Base-by-base conservation (phyloP, 2,329 filamentous ascomycete genomes). In the Botrytis pseudocinerea region DNA sequence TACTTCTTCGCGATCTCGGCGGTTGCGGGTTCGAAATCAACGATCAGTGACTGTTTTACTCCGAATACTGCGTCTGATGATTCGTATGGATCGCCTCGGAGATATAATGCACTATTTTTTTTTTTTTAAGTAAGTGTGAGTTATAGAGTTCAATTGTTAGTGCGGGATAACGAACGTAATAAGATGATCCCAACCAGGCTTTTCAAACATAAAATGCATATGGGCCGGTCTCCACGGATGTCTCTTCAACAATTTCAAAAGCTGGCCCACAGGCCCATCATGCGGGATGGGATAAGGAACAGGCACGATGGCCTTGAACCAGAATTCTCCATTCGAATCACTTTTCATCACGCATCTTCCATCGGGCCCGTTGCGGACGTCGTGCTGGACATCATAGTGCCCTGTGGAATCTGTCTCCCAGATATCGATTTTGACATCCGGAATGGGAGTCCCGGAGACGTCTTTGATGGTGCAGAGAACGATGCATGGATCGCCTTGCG, bases 131-230 rank as follows among this genome's bases (percentile, higher is more conserved):
- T 69, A 9, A 60, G 51, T 60, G 69, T 4, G 8, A 2, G 48
- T 18, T 48, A 72, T 12, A 2, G 2, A 28, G 12, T 7, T 5
- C 4, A 35, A 42, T 12, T 16, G 20, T 25, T 66, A 32, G 35
- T 22, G 22, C 6, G 54, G 18, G 28, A 73, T 48, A 16, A 90
- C 90, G 76, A 85, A 95, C 92, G 93, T 97, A 80, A 96, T 91
- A 78, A 97, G 82, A 80, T 91, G 88, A 84, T 97, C 93, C 83
- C 88, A 94, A 0, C 92, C 92, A 48, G 86, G 82, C 84, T 93
- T 94, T 80, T 91, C 89, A 83, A 97, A 94, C 92, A 97, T 96
- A 79, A 96, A 96, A 82, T 96, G 93, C 85, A 95, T 88, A 82
- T 96, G 93, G 32, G 90, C 88, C 1, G 93, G 93, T 70, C 93